Evolutionary conservation across 768 basidiomycete genomes (phyloP).

Genomic region (Boletales sp.): DNA sequence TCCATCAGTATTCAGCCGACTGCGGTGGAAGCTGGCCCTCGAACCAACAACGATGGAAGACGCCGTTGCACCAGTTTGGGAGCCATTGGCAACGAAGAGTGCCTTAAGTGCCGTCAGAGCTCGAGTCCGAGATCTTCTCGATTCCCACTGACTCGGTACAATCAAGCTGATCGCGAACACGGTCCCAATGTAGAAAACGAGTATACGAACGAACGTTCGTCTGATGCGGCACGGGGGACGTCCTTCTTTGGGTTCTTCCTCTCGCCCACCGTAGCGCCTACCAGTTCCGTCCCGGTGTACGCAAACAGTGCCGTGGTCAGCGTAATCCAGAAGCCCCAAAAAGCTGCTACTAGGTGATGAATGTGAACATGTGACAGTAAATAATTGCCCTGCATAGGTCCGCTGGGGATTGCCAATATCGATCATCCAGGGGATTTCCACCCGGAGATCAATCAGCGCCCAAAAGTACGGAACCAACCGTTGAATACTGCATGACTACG

Average conservation of each 20-base stretch:
- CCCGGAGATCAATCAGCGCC: too few relatives aligned
- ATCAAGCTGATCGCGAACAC: constrained; percentile 72
- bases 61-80: too few relatives aligned
- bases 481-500: too few relatives aligned
- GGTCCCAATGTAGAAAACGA: constrained; percentile 64
- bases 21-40: too few relatives aligned
- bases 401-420: constrained; percentile 49
- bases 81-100: constrained; percentile 38
- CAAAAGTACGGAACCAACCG: too few relatives aligned
- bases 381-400: constrained; percentile 57
- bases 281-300: constrained; percentile 71
- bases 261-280: constrained; percentile 59
- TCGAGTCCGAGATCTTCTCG: constrained; percentile 29
- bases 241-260: constrained; percentile 71
- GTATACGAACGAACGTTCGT: constrained; percentile 57
- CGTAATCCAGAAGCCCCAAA: constrained; percentile 71
- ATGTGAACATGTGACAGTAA: constrained; percentile 47
- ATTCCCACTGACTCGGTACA: constrained; percentile 51
- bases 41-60: too few relatives aligned
- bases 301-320: constrained; percentile 61
- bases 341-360: constrained; percentile 46
- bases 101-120: neutral
- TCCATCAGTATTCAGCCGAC: too few relatives aligned
- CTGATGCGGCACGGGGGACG: constrained; percentile 58
- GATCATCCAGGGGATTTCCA: constrained; percentile 13